phyloP scores from a whole-genome alignment of 192 early-diverging fungal species.

The Entomortierella parvispora region DNA sequence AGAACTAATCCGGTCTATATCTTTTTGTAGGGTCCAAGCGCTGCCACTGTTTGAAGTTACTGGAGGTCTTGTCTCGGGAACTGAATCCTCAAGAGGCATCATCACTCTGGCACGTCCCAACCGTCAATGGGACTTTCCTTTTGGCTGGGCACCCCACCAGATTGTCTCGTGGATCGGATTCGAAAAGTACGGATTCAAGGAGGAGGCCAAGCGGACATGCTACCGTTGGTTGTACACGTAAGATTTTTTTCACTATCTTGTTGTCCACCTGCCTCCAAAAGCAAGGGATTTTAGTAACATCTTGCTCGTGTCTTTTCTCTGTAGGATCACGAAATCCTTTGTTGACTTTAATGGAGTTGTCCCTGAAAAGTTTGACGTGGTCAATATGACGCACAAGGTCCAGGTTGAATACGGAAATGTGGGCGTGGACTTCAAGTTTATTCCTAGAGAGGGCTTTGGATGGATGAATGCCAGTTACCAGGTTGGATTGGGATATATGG shows the following conservation, averaged over 20 bases:
- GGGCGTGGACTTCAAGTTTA: conserved; percentile 89
- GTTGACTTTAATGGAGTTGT: conserved; percentile 96
- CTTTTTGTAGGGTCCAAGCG: conserved; percentile 29
- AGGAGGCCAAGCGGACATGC: conserved; percentile 76
- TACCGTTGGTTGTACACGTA: conserved; percentile 95
- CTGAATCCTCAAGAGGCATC: conserved; percentile 85
- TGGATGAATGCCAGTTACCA: conserved; percentile 98
- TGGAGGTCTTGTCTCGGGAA: conserved; percentile 93
- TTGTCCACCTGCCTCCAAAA: not conserved
- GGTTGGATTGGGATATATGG: conserved; percentile 80
- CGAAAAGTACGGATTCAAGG: conserved; percentile 78
- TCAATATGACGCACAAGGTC: conserved; percentile 85
- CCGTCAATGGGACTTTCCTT: conserved; percentile 94
- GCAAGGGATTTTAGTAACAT: not conserved
- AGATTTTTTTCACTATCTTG: conserved; percentile 10
- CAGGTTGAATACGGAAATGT: conserved; percentile 97
- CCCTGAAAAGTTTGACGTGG: conserved; percentile 97
- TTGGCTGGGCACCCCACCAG: conserved; percentile 98
- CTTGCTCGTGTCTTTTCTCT: not conserved
- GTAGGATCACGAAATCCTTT: conserved; percentile 87
- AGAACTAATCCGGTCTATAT: no score
- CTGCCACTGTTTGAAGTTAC: conserved; percentile 87
- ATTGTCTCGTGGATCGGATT: conserved; percentile 94
- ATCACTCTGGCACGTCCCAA: conserved; percentile 85
- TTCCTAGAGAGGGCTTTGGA: conserved; percentile 96